phyloP scores from a whole-genome alignment of 2,329 filamentous ascomycete genomes.

The Acrodontium crateriforme region DNA sequence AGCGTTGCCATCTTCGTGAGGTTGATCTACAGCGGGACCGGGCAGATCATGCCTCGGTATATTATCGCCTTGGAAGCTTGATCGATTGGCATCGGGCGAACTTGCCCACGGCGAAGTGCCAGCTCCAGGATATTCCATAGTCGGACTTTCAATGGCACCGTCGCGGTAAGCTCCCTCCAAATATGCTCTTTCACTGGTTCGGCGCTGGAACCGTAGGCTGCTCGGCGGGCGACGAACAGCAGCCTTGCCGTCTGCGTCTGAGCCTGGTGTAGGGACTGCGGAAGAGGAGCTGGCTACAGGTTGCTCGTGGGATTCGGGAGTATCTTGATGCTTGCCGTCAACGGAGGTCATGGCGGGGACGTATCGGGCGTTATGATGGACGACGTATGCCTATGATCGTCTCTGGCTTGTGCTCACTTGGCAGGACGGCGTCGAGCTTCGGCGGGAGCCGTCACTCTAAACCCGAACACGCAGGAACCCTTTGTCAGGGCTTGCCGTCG shows the following conservation, averaged over 20 bases:
- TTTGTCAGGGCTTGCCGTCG: too few species aligned
- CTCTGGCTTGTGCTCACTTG: too few species aligned
- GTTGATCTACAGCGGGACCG: slow-evolving; percentile 13
- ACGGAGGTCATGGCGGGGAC: too few species aligned
- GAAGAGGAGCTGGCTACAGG: not conserved
- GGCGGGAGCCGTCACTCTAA: too few species aligned
- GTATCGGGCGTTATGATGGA: too few species aligned
- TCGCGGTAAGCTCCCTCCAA: slow-evolving; percentile 19
- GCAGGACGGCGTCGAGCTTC: too few species aligned
- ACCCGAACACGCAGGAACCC: too few species aligned
- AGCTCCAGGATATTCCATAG: slow-evolving; percentile 52
- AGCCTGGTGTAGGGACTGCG: slow-evolving; percentile 1
- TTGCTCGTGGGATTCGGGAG: not conserved
- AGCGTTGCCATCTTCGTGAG: slow-evolving; percentile 4
- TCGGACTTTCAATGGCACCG: slow-evolving; percentile 12
- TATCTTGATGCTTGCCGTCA: too few species aligned
- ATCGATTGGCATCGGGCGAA: slow-evolving; percentile 39
- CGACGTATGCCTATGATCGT: too few species aligned
- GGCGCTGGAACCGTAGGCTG: slow-evolving; percentile 23
- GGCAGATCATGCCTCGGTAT: slow-evolving; percentile 16
- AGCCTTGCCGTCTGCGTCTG: slow-evolving; percentile 10
- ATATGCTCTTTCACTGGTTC: slow-evolving; percentile 21
- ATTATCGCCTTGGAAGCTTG: slow-evolving; percentile 29
- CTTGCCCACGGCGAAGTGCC: slow-evolving; percentile 50
- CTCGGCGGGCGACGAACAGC: slow-evolving; percentile 4